Evolutionary conservation across 352 stramenopile species (phyloP).

Genomic region (Phytopythium chamaehyphon): DNA sequence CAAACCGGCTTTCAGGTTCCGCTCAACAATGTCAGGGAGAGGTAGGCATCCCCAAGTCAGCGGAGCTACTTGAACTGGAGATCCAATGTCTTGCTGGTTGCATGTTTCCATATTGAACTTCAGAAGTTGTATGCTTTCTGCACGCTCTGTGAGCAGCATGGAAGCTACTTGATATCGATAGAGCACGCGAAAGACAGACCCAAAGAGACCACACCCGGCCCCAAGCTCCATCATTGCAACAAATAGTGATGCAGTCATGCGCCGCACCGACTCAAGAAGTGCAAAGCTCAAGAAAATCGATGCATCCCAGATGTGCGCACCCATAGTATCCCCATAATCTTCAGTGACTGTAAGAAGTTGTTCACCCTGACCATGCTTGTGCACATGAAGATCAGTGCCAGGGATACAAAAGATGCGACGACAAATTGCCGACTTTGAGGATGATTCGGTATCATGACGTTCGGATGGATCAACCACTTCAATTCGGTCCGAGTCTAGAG

Average conservation of each 20-base stretch:
- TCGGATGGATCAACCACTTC: background rate
- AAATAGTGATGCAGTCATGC: too few species aligned
- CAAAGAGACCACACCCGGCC: conserved; percentile 50
- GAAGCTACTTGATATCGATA: background rate
- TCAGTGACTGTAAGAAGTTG: conserved; percentile 34
- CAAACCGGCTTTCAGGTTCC: background rate
- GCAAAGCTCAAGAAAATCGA: conserved; percentile 47
- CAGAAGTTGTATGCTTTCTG: conserved; percentile 22
- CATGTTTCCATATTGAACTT: conserved; percentile 17
- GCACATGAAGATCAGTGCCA: background rate
- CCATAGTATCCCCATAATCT: conserved; percentile 65
- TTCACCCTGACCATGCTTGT: background rate
- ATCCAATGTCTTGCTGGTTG: conserved; percentile 11
- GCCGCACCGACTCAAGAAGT: conserved; percentile 11
- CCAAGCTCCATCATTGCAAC: conserved; percentile 36
- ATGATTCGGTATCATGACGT: too few species aligned
- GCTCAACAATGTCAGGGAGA: background rate
- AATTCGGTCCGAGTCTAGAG: conserved; percentile 26
- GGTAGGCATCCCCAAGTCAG: conserved; percentile 29
- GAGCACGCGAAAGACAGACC: conserved; percentile 13
- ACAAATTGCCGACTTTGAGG: background rate
- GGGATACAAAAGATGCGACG: conserved; percentile 1
- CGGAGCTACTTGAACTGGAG: conserved; percentile 6
- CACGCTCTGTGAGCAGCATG: conserved; percentile 36
- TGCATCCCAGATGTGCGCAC: conserved; percentile 62